These are phyloP conservation scores for Sphaerulina populicola DNA, from an alignment of 2,329 filamentous ascomycete species.

Conservation along the genomic window DNA sequence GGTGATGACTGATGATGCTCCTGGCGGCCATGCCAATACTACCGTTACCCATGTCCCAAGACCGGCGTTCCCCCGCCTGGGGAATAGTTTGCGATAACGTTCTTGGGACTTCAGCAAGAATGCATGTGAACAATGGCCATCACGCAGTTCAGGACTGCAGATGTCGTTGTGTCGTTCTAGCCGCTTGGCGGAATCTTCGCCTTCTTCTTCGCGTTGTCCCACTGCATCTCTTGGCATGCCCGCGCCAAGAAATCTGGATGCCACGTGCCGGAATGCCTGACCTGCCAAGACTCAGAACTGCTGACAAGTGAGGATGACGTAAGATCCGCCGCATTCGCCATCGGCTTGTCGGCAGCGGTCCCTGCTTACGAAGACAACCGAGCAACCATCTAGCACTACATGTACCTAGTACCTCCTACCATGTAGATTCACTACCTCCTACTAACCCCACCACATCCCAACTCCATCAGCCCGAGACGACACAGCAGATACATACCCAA, in stretches of 20 bases:
- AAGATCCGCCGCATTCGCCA: no score
- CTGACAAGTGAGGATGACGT: no score
- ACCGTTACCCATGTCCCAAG: background rate
- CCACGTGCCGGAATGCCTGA: background rate
- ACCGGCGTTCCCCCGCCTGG: background rate
- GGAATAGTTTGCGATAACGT: background rate
- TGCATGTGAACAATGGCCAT: background rate
- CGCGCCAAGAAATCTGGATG: background rate
- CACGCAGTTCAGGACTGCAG: background rate
- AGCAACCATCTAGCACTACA: no score
- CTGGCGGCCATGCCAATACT: background rate
- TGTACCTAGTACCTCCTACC: no score
- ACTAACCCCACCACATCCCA: background rate
- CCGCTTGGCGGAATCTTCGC: background rate
- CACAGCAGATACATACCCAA: background rate
- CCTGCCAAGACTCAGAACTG: no score
- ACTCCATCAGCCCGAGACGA: background rate
- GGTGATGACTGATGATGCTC: background rate
- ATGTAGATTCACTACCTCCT: no score
- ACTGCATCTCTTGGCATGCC: background rate
- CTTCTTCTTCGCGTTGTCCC: background rate
- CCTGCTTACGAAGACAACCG: no score
- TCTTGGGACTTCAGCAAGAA: background rate
- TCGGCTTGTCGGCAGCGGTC: no score
- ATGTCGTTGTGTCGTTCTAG: background rate